Conservation (phyloP, 169 alveolate genomes). For the Plasmodium ovale region DNA sequence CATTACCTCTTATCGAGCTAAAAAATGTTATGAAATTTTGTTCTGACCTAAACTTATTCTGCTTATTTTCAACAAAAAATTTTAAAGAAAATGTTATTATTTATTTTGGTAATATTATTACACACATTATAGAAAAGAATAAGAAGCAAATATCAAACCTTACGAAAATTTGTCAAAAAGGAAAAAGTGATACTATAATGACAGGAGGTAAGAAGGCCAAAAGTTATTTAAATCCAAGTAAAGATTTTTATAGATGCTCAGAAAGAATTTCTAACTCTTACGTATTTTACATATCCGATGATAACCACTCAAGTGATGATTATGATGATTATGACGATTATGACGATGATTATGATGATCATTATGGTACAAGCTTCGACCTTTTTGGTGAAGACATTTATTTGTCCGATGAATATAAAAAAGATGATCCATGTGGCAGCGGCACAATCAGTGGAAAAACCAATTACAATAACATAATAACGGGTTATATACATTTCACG, state of each 20-base stretch:
- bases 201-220: not conserved
- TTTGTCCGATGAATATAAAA: not conserved
- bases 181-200: not conserved
- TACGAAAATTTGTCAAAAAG: not conserved
- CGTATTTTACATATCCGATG: slow-evolving; percentile 54
- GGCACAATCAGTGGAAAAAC: not conserved
- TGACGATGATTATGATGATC: slow-evolving; percentile 39
- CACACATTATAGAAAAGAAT: slow-evolving; percentile 55
- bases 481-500: slow-evolving; percentile 51
- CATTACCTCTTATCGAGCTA: slow-evolving; percentile 49
- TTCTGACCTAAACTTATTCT: slow-evolving; percentile 54
- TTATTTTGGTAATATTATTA: slow-evolving; percentile 39
- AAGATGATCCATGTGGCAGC: not conserved
- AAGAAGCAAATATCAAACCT: slow-evolving; percentile 4
- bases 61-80: slow-evolving; percentile 66
- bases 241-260: not conserved
- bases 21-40: slow-evolving; percentile 41
- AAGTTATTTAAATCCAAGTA: not conserved
- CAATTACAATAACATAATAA: slow-evolving; percentile 29
- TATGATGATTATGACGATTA: too few relatives aligned
- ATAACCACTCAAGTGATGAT: slow-evolving; percentile 54
- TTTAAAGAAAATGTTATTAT: slow-evolving; percentile 56
- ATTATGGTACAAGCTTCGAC: slow-evolving; percentile 25
- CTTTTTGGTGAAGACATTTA: not conserved
- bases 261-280: not conserved